Base-by-base conservation (phyloP, 306 rosid genomes). In the Medicago truncatula region DNA sequence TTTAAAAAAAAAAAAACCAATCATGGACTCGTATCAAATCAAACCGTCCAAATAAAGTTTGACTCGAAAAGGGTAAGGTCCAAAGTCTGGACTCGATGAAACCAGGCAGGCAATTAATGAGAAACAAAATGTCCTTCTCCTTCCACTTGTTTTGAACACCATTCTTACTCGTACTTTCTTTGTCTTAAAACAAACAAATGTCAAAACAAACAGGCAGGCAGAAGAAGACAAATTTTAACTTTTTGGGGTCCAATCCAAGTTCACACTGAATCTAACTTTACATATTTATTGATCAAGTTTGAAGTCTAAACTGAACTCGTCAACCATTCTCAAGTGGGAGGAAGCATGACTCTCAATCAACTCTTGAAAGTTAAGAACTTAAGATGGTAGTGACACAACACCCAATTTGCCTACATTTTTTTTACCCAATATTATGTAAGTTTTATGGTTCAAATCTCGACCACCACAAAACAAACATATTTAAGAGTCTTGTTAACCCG, bases 141-240 rank as follows among this genome's bases (percentile, higher is more conserved):
- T n/a, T 10, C 3, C 4, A 20, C 15, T 21, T 20, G 63, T 54
- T 54, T 54, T 54, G 28, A 8, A 20, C 25, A 17, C 60, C 28
- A 10, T 46, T 46, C 5, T 4, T 12, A 44, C 50, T 11, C 52
- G n/a, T 43, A 59, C 2, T 59, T 59, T 8, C 10, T 13, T 60
- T 58, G 25, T 63, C 44, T 63, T 63, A 1, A n/a, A 8, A 43
- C 13, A n/a, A 8, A 43, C 13, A 4, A 31, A 9, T 9, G 52
- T 36, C 47, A 71, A 36, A 54, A 36, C 15, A 36, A 18, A 13
- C 69, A 36, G 15, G 21, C 31, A 23, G 23, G 23, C n/a, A 58
- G 16, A 69, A 12, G 69, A 43, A 12, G 17, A 79, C 78, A 73
- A 56, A 18, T 8, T 43, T 31, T 5, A 16, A 65, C 69, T 79